phyloP scores from a whole-genome alignment of 139 green algal species.

The Trebouxia sp. region DNA sequence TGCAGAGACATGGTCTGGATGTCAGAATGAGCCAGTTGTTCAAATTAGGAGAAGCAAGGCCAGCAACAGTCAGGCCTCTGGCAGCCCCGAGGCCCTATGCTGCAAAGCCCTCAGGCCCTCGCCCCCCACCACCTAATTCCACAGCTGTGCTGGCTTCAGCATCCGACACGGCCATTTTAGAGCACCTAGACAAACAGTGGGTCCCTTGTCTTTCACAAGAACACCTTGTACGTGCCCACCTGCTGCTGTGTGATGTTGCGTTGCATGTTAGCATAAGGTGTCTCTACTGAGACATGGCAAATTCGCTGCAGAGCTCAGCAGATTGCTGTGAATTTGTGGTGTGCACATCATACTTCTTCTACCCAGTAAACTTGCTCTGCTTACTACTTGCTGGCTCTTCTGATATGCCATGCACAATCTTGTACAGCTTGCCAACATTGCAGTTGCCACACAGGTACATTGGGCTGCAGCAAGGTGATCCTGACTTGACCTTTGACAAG shows the following conservation, averaged over 20 bases:
- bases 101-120: neutral
- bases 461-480: conserved; percentile 25
- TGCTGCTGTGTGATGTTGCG: neutral
- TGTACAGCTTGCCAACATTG: neutral
- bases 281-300: too few species aligned
- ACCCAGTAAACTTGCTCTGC: too few species aligned
- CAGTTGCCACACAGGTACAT: conserved; percentile 14
- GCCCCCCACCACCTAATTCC: neutral
- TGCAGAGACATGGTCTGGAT: conserved; percentile 18
- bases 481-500: conserved; percentile 24
- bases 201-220: neutral
- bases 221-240: neutral
- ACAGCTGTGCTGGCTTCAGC: conserved; percentile 3
- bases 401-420: neutral
- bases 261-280: too few species aligned
- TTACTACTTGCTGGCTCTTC: too few species aligned
- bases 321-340: too few species aligned
- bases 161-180: neutral
- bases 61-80: neutral
- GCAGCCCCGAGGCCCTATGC: neutral
- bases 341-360: too few species aligned
- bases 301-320: too few species aligned
- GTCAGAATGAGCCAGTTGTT: conserved; percentile 11
- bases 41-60: conserved; percentile 5
- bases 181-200: conserved; percentile 17